Evolutionary conservation across 257 asterid species (phyloP), one percentile per base, ranked within the genome.

Genomic region (Rhazya stricta): DNA sequence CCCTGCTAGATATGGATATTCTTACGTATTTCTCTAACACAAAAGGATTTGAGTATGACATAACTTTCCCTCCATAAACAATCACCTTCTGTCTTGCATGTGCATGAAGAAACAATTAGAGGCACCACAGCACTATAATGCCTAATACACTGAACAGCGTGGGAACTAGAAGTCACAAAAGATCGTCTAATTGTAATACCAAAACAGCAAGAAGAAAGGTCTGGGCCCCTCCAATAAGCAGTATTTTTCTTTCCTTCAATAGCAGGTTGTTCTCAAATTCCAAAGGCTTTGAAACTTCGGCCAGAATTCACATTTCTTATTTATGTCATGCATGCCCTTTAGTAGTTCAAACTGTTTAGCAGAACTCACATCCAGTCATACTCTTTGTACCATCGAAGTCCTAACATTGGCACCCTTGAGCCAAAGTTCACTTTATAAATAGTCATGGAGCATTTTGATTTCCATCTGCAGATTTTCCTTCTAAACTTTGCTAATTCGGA

Each of bases 401-500:
- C 57, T 42, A 16, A 23, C 0, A 42, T 34, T 29, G 72, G 36
- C 30, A n/a, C 53, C 32, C 30, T 23, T 25, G 27, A 41, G 46
- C 23, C 36, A 0, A 25, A 45, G n/a, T 69, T 21, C 9, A 43
- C 18, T 46, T 46, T 39, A 48, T 60, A 25, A 60, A 42, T 34
- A 41, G 18, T 21, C 78, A 15, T 46, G 37, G 23, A 48, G 25
- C 19, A 42, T 46, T 62, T 9, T 43, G n/a, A 57, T 45, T 62
- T n/a, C 53, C 60, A 48, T n/a, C 41, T 63, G 50, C 78, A 63
- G 19, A 41, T 63, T 74, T 41, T 74, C 51, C 43, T 63, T 45
- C 21, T 39, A 63, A 45, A 39, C 32, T 39, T 12, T 32, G 23
- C 46, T 30, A 23, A 41, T 25, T 32, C 60, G 3, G 69, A 76